Base-by-base conservation (phyloP, 805 yeast species). In the Novakomyces olei region DNA sequence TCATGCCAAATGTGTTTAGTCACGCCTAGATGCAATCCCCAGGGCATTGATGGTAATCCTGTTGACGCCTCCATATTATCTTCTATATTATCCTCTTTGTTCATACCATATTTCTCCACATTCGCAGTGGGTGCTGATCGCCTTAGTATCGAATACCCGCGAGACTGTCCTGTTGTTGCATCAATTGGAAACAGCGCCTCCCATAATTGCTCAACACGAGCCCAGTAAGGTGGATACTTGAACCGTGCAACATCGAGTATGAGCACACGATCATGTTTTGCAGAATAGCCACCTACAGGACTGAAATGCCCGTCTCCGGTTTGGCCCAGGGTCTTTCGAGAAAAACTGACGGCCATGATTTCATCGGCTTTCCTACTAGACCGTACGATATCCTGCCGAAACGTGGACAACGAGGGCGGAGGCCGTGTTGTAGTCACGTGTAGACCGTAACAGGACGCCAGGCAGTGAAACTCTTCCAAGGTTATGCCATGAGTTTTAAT, bases 171-270 rank as follows among this genome's bases (percentile, higher is more conserved):
- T 9, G 17, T 30, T 2, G 27, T 16, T 9, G 15, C 14, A 23
- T 30, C 33, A 10, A 30, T 6, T 14, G 26, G 27, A 19, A 23
- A 14, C 26, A 30, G 23, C 12, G 26, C 23, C n/a, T 30, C 9
- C 26, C 23, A 30, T 14, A 30, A 14, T 14, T 23, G 9, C 26
- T 20, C 18, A 15, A 19, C 15, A n/a, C 10, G 19, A 5, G 24
- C 33, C 33, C 33, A 30, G 7, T 30, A 30, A 7, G 19, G 15
- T 15, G 33, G 33, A 20, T 30, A 30, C 15, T 30, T 30, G 19
- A 30, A 30, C 9, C 33, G 28, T 12, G 33, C 33, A 9, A 30
- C 33, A 2, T 30, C 33, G 2, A 30, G 25, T 5, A 30, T 23
- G 1, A 30, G 18, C 8, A 30, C 19, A 16, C 16, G 22, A 27